Evolutionary conservation across 1,139 yeast species (phyloP), one percentile per base, ranked within the genome.

Genomic region (Eremothecium cymbalariae): DNA sequence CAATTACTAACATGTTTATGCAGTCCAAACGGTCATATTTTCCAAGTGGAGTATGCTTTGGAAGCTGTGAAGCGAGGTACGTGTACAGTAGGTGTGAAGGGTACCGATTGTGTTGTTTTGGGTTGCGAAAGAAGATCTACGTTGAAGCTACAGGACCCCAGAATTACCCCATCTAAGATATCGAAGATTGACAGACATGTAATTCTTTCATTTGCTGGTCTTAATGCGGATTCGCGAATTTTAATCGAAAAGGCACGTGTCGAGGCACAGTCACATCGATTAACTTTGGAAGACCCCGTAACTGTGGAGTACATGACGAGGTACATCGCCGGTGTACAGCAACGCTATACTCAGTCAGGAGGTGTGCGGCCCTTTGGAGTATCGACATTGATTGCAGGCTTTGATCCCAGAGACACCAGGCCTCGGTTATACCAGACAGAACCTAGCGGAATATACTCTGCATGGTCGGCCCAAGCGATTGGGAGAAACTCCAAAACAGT

Each of bases 31-130:
- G 99, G 99, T 46, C 96, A 90, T 60, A 95, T 88, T 59, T 90
- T 90, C 68, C 97, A 90, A 71, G 98, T 93, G 30, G 98, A 90
- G 64, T 90, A 90, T 55, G 99, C 98, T 18, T 72, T 83, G 26
- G 99, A 90, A 62, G 99, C 99, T 1, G 99, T 90, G 36, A 90
- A 90, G 60, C 74, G 97, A 63, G 99, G 98, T 43, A 90, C 98
- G 2, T 85, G 95, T 57, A 95, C 97, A 4, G 95, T 90, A 27
- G 98, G 97, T 29, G 90, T 90, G 42, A 88, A 88, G 57, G 98
- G 98, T 37, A 71, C 73, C 48, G 80, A 78, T 43, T 74, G 79
- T 41, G 97, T 90, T 11, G 95, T 90, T 11, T 70, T 90, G 33
- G 99, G 96, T 20, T 90, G 97, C 64, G 99, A 90, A 62, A 83